phyloP scores from a whole-genome alignment of 805 yeast species.

The Nakazawaea populi region DNA sequence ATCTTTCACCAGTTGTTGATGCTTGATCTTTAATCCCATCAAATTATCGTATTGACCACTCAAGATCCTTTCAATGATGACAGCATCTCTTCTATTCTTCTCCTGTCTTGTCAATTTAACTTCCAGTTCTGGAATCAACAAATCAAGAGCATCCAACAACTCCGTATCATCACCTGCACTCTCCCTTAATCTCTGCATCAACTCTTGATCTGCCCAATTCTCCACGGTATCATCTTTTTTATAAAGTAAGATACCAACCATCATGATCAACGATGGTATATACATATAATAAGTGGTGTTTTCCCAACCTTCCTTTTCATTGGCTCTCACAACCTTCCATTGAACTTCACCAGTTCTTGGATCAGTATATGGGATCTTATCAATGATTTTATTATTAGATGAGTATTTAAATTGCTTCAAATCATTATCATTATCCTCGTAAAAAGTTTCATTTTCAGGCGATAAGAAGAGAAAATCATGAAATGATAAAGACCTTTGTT shows the following conservation, averaged over 20 bases:
- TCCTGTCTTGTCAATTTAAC: slow-evolving; percentile 49
- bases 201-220: slow-evolving; percentile 83
- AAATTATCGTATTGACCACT: slow-evolving; percentile 79
- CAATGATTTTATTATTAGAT: slow-evolving; percentile 63
- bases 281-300: slow-evolving; percentile 63
- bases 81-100: slow-evolving; percentile 62
- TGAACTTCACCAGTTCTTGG: slow-evolving; percentile 70
- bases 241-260: slow-evolving; percentile 46
- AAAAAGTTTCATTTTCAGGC: slow-evolving; percentile 48
- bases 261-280: slow-evolving; percentile 60
- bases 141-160: slow-evolving; percentile 37
- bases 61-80: slow-evolving; percentile 74
- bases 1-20: slow-evolving; percentile 4
- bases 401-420: slow-evolving; percentile 50
- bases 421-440: slow-evolving; percentile 55
- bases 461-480: slow-evolving; percentile 42
- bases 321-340: slow-evolving; percentile 73
- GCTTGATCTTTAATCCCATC: slow-evolving; percentile 49
- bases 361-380: slow-evolving; percentile 80
- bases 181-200: slow-evolving; percentile 70
- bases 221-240: slow-evolving; percentile 42
- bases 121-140: slow-evolving; percentile 34
- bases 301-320: slow-evolving; percentile 85
- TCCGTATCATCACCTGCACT: slow-evolving; percentile 49
- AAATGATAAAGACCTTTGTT: slow-evolving; percentile 47